Percentiles rank a stretch among this genome's conserved stretches.
These are phyloP conservation scores for Colletotrichum noveboracense DNA, from an alignment of 2,329 filamentous ascomycete genomes.

Conservation along the genomic window DNA sequence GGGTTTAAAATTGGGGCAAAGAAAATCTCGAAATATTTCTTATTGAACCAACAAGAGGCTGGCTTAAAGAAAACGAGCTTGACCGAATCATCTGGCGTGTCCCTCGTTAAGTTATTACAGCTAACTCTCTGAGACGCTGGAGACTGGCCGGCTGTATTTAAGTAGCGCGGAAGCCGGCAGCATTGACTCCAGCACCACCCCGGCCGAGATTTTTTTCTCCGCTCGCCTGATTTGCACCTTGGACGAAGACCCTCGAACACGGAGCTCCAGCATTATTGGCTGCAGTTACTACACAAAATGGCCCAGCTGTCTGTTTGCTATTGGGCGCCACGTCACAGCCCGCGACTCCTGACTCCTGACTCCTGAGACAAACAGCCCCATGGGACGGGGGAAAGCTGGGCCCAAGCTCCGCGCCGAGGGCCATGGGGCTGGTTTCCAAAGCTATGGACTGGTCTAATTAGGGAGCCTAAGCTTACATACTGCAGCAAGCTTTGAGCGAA, in stretches of 20 bases:
- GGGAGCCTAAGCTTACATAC: neutral
- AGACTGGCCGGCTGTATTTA: neutral
- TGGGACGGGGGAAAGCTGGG: neutral
- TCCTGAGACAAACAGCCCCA: neutral
- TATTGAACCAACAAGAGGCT: neutral
- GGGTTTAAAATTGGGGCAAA: neutral
- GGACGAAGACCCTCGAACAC: neutral
- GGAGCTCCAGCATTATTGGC: neutral
- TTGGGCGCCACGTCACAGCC: neutral
- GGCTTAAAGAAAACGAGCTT: neutral
- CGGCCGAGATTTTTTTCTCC: neutral
- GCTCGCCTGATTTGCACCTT: neutral
- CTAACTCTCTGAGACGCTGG: neutral
- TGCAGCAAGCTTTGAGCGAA: neutral
- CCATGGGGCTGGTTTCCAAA: neutral
- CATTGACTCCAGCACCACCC: neutral
- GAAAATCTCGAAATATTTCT: neutral
- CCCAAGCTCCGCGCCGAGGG: neutral
- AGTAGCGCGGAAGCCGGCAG: neutral
- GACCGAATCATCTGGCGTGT: neutral
- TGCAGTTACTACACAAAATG: neutral
- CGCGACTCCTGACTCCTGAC: constrained; percentile 1
- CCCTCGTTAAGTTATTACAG: neutral
- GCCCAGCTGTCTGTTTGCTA: neutral
- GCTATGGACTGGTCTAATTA: neutral